Evolutionary conservation across 108 stramenopile genomes (phyloP), one percentile per base, ranked within the genome.

Genomic region (Cyclotella sp.): DNA sequence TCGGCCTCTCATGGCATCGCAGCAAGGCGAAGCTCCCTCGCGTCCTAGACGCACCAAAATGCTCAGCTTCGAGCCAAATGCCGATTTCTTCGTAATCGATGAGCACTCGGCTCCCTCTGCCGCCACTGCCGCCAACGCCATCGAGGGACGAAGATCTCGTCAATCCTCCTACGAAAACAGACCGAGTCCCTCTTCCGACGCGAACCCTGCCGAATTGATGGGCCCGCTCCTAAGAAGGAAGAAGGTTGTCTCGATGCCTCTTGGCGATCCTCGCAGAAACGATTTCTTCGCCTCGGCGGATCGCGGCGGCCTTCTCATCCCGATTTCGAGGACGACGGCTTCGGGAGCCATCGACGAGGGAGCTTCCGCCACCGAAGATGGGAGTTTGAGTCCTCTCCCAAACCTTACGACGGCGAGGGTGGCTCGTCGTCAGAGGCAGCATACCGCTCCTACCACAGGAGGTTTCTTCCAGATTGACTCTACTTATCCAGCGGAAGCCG

Each of bases 191-290:
- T 41, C 41, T 8, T 22, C 45, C 45, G 28, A 13, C 14, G 49
- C 14, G 0, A 16, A 34, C 49, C 29, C 34, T 18, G 0, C 72
- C 24, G 78, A 75, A 12, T 39, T 87, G 51, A 87, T 87, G 87
- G 87, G 87, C 26, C 84, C 87, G 6, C 64, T 87, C 55, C 22
- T 87, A 5, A 72, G 84, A 49, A 77, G 84, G 70, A 87, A 84
- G 59, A 85, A 85, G 63, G 77, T 87, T 9, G 84, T 87, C 21
- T 79, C 78, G 0, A 68, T 87, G 73, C 87, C 87, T 27, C 55
- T 85, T 12, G 84, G 84, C 44, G 81, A 68, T 66, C 62, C 55
- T 51, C 27, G 59, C 40, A 29, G 54, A 0, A 41, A 59, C 26
- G 57, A 63, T 16, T 63, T 52, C 21, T 78, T 78, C 70, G 59